Evolutionary conservation across 208 protist species (phyloP).

Genomic region (Tritrichomonas foetus): DNA sequence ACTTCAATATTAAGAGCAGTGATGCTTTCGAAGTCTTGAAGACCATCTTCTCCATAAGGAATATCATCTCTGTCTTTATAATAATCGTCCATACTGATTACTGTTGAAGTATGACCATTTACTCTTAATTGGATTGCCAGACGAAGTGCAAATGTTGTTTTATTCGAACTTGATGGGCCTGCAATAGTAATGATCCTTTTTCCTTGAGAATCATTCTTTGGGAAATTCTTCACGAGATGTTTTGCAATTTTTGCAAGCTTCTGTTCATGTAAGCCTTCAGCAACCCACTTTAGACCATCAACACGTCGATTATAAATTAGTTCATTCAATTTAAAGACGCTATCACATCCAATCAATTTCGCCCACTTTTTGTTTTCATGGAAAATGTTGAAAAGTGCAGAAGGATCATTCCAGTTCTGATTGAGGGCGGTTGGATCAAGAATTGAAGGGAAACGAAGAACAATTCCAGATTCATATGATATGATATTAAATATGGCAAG

Average conservation of each 20-base stretch:
- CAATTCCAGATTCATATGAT: not conserved
- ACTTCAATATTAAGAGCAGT: not conserved
- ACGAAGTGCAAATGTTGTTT: not conserved
- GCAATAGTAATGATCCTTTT: not conserved
- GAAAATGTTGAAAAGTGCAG: not conserved
- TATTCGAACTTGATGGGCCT: not conserved
- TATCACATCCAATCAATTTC: not conserved
- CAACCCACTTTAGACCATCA: not conserved
- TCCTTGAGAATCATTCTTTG: too few species aligned
- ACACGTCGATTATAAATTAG: not conserved
- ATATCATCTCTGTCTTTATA: not conserved
- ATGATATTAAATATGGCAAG: not conserved
- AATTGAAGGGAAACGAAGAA: not conserved
- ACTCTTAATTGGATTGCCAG: not conserved
- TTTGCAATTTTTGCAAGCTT: not conserved
- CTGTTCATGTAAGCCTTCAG: not conserved
- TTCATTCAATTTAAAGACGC: not conserved
- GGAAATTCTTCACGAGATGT: not conserved
- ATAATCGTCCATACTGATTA: not conserved
- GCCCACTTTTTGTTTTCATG: not conserved
- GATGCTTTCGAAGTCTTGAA: not conserved
- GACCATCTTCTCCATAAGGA: not conserved
- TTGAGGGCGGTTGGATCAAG: not conserved
- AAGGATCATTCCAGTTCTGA: not conserved
- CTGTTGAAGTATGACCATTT: not conserved